Evolutionary conservation across 306 rosid species (phyloP), one percentile per base, ranked within the genome.

Genomic region (Canavalia gladiata): DNA sequence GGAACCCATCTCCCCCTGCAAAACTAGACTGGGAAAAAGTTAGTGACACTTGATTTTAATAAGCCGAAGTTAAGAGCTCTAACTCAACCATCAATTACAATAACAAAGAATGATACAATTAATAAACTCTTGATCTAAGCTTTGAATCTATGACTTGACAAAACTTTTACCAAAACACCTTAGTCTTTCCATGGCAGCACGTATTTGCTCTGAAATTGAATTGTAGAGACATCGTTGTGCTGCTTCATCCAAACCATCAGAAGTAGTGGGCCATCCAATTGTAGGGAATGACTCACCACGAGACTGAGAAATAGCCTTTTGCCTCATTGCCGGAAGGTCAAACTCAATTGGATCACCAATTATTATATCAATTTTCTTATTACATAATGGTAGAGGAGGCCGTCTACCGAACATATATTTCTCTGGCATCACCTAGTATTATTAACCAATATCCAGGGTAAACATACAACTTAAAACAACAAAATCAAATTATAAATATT

Each of bases 371-470:
- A 95, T 76, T 68, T 89, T 90, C 92, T 91, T 95, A 68, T 91
- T 84, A 57, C 95, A 81, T 51, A 95, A 80, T 3, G 98, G 99
- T 60, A 95, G 39, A 12, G 76, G 93, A 82, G 99, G 92, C 78
- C 98, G 88, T 89, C 90, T 91, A 77, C 92, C 94, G 75, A 86
- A 88, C 45, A 79, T 59, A 80, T 18, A 90, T 6, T 93, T 90
- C 86, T 91, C 94, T 55, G 99, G 99, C 98, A 95, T 91, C 84
- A 93, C 92, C 97, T 95, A 83, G 25, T 75, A 86, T 80, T 68
- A 72, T 18, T 70, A 67, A 80, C 79, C 68, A 76, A 59, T 47
- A 74, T 25, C 63, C 72, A 25, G 74, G 51, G 54, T 78, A 62
- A 78, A 72, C 77, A 81, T 54, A 41, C n/a, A 49, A 43, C 52